A percentile compares a stretch with the other conserved stretches of the same genome.
Evolutionary conservation across 2,329 filamentous ascomycete species (phyloP).

Genomic region (Nigrospora sphaerica): DNA sequence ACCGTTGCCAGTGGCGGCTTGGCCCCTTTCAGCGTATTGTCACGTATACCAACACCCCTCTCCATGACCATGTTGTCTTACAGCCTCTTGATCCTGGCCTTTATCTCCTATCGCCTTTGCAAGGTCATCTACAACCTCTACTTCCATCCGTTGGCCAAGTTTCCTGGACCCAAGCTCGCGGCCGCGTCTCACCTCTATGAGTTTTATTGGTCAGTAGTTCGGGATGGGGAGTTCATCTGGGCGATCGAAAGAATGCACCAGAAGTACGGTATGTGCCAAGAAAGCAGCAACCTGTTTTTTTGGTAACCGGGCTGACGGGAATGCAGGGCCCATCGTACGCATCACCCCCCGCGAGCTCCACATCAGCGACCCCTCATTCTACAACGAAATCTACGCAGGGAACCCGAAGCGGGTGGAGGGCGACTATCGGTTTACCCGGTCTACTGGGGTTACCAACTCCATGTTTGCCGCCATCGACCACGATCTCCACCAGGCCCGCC

Average conservation of each 20-base stretch:
- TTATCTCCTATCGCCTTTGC: not conserved
- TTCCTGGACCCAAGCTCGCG: slow-evolving; percentile 31
- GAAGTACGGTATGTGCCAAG: slow-evolving; percentile 23
- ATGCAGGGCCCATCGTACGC: not conserved
- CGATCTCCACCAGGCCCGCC: not conserved
- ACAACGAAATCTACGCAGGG: not conserved
- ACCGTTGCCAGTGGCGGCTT: no score
- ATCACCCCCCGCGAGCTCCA: not conserved
- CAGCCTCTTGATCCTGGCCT: no score
- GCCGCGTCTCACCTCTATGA: slow-evolving; percentile 31
- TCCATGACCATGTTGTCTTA: no score
- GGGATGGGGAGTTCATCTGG: slow-evolving; percentile 32
- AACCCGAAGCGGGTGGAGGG: not conserved
- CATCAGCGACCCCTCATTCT: not conserved
- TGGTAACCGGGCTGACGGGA: not conserved
- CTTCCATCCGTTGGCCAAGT: slow-evolving; percentile 28
- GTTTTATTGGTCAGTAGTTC: slow-evolving; percentile 34
- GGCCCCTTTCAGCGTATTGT: no score
- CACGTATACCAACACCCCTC: no score
- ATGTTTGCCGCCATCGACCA: not conserved
- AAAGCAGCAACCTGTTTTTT: not conserved
- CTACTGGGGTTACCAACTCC: not conserved
- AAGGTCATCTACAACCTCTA: slow-evolving; percentile 16
- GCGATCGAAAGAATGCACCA: slow-evolving; percentile 33
- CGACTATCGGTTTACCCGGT: not conserved